These are phyloP conservation scores for Aspergillus transmontanensis DNA, from an alignment of 2,329 filamentous ascomycete genomes.

Conservation along the genomic window DNA sequence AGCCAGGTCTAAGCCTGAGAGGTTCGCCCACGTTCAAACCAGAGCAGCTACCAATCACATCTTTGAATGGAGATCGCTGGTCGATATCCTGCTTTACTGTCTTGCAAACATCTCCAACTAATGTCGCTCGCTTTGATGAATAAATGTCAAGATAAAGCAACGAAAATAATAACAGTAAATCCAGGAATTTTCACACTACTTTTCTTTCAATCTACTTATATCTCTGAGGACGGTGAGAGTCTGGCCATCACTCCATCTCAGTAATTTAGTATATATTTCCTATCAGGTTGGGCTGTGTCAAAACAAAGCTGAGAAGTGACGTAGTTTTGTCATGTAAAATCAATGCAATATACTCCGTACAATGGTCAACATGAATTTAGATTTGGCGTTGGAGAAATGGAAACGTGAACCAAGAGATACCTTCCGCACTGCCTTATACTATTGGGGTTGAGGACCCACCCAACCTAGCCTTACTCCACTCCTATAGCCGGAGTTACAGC, in stretches of 20 bases:
- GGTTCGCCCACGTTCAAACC: not conserved
- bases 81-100: not conserved
- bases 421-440: not conserved
- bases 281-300: not conserved
- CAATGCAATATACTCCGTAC: not conserved
- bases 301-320: not conserved
- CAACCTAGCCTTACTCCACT: conserved; percentile 2
- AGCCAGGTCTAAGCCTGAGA: not conserved
- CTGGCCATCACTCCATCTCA: not conserved
- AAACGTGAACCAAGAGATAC: not conserved
- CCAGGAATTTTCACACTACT: not conserved
- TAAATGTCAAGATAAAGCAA: not conserved
- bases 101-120: not conserved
- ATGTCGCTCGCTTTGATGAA: not conserved
- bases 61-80: not conserved
- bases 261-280: not conserved
- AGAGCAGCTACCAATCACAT: not conserved
- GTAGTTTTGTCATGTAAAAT: not conserved
- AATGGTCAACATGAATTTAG: not conserved
- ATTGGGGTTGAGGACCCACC: not conserved
- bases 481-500: not conserved
- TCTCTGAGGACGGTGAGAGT: not conserved
- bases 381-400: not conserved
- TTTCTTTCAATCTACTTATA: not conserved
- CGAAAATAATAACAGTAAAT: not conserved